Evolutionary conservation across 2,329 filamentous ascomycete species (phyloP).

Genomic region (Monilinia fructicola): DNA sequence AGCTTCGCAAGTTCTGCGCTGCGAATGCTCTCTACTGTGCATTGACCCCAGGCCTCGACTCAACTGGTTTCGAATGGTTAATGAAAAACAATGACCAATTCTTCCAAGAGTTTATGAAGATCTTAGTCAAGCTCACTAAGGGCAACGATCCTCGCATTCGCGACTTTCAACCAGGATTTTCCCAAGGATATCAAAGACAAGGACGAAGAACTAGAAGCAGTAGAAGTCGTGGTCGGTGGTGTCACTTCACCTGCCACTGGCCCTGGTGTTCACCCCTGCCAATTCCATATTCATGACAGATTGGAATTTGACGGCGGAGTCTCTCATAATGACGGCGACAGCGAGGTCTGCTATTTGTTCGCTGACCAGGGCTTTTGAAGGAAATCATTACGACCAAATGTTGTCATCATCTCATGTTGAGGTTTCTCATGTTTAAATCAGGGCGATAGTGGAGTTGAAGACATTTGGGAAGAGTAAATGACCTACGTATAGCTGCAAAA

Average conservation of each 20-base stretch:
- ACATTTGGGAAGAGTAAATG: neutral
- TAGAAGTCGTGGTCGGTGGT: neutral
- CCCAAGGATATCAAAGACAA: neutral
- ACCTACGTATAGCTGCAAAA: neutral
- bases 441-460: neutral
- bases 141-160: constrained; percentile 32
- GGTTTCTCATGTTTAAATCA: neutral
- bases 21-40: constrained; percentile 23
- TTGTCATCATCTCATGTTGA: neutral
- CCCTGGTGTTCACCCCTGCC: constrained; percentile 26
- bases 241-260: neutral
- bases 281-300: constrained; percentile 25
- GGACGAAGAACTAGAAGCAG: constrained; percentile 2
- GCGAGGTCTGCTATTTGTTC: neutral
- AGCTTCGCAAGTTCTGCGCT: constrained; percentile 30
- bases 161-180: constrained; percentile 23
- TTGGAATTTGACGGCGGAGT: neutral
- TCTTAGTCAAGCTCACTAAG: constrained; percentile 15
- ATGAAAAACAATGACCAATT: constrained; percentile 22
- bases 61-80: neutral
- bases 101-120: constrained; percentile 28
- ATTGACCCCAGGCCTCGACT: constrained; percentile 12
- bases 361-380: neutral
- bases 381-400: neutral
- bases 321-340: neutral